Evolutionary conservation across 2,329 filamentous ascomycete genomes (phyloP).

Genomic region (Sporothrix euskadiensis): DNA sequence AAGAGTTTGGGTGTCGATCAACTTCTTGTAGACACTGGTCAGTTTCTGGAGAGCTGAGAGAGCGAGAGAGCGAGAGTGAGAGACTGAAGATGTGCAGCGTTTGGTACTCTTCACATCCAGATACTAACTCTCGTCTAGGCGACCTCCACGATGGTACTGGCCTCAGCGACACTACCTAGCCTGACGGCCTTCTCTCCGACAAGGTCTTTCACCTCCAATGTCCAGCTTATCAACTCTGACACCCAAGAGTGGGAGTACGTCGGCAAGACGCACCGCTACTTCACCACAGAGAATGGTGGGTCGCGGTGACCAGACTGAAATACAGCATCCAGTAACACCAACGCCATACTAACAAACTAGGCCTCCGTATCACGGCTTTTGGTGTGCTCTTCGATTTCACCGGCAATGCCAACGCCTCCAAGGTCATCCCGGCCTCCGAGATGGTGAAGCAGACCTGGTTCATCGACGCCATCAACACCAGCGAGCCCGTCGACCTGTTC

Average conservation of each 20-base stretch:
- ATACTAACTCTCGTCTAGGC: slow-evolving; percentile 33
- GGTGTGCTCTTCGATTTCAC: slow-evolving; percentile 51
- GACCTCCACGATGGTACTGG: slow-evolving; percentile 68
- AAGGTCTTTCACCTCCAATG: slow-evolving; percentile 51
- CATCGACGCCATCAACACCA: slow-evolving; percentile 53
- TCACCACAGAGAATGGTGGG: slow-evolving; percentile 42
- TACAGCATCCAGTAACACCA: too few species aligned
- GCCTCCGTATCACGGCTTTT: slow-evolving; percentile 49
- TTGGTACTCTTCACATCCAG: background rate
- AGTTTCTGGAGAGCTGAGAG: slow-evolving; percentile 28
- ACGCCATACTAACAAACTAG: slow-evolving; percentile 29
- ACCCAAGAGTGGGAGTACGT: slow-evolving; percentile 46
- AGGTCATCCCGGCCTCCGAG: slow-evolving; percentile 56
- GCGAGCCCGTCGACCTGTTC: slow-evolving; percentile 62
- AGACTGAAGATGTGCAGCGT: background rate
- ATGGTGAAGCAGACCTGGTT: slow-evolving; percentile 62
- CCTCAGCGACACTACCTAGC: slow-evolving; percentile 59
- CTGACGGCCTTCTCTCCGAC: slow-evolving; percentile 57
- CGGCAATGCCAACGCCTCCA: slow-evolving; percentile 62
- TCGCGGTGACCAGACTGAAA: background rate
- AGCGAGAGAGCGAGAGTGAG: slow-evolving; percentile 26
- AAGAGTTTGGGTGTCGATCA: slow-evolving; percentile 58
- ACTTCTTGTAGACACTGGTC: slow-evolving; percentile 61
- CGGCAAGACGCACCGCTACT: slow-evolving; percentile 48
- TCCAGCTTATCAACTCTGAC: slow-evolving; percentile 46